phyloP scores from a whole-genome alignment of 106 monocot genomes.

The Agapanthus africanus region DNA sequence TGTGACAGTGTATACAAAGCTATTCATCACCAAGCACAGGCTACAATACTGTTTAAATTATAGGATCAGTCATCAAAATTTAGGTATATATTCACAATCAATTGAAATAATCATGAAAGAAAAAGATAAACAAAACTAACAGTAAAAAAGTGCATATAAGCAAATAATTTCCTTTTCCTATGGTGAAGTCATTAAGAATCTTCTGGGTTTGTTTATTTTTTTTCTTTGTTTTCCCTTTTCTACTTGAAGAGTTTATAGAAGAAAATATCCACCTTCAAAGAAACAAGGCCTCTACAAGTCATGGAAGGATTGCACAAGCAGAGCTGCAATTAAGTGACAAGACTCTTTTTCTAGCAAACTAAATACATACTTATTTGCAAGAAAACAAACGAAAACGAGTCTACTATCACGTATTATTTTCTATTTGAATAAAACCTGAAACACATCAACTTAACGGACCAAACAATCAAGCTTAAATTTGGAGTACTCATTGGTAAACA shows the following conservation, averaged over 20 bases:
- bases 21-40: not conserved
- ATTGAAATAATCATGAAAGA: not conserved
- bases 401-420: not conserved
- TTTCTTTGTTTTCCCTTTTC: too few species aligned
- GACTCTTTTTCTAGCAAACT: not conserved
- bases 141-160: too few species aligned
- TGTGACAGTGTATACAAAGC: not conserved
- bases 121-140: too few species aligned
- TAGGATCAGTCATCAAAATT: not conserved
- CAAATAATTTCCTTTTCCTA: not conserved
- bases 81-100: not conserved
- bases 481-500: too few species aligned
- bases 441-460: too few species aligned
- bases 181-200: not conserved
- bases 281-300: not conserved
- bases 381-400: not conserved
- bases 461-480: too few species aligned
- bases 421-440: not conserved
- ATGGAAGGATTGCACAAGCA: not conserved
- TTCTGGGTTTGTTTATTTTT: too few species aligned
- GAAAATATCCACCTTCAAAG: not conserved
- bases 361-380: not conserved
- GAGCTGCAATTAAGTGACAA: not conserved
- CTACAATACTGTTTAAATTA: not conserved
- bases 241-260: not conserved